phyloP scores from a whole-genome alignment of 169 alveolate genomes.

The Theileria luwenshuni region DNA sequence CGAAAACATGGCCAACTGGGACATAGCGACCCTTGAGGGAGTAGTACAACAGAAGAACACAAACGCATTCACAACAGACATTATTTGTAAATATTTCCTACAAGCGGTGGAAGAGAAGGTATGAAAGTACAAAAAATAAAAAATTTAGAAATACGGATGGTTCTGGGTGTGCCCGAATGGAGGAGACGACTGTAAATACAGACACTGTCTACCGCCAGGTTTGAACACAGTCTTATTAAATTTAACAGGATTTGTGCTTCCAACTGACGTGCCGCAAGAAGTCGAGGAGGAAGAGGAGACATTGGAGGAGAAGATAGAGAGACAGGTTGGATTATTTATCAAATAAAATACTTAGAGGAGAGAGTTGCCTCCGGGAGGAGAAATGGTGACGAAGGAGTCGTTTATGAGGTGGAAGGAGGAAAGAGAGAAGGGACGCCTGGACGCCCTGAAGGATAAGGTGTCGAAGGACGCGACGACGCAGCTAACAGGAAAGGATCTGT shows the following conservation, averaged over 20 bases:
- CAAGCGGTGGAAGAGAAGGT: conserved; percentile 94
- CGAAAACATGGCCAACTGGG: conserved; percentile 63
- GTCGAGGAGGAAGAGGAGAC: conserved; percentile 71
- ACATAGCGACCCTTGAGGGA: conserved; percentile 54
- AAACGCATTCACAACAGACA: conserved; percentile 83
- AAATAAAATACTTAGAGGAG: conserved; percentile 36
- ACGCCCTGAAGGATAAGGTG: conserved; percentile 54
- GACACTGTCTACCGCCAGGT: conserved; percentile 98
- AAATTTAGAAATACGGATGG: conserved; percentile 92
- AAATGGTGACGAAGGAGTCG: conserved; percentile 65
- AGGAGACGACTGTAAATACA: conserved; percentile 95
- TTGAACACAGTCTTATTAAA: conserved; percentile 3
- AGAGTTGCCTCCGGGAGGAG: conserved; percentile 68
- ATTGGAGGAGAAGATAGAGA: conserved; percentile 63
- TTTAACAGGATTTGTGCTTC: conserved; percentile 62
- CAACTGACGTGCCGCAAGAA: conserved; percentile 60
- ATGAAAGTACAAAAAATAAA: background rate
- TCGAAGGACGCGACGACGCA: conserved; percentile 49
- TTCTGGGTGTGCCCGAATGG: conserved; percentile 99
- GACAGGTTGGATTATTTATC: conserved; percentile 30
- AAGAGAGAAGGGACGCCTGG: conserved; percentile 50
- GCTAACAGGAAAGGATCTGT: conserved; percentile 68
- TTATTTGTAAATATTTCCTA: conserved; percentile 93
- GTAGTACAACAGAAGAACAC: conserved; percentile 81
- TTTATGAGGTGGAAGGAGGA: conserved; percentile 60